phyloP scores from a whole-genome alignment of 345 rosid genomes.

The Rhizophora mangle region DNA sequence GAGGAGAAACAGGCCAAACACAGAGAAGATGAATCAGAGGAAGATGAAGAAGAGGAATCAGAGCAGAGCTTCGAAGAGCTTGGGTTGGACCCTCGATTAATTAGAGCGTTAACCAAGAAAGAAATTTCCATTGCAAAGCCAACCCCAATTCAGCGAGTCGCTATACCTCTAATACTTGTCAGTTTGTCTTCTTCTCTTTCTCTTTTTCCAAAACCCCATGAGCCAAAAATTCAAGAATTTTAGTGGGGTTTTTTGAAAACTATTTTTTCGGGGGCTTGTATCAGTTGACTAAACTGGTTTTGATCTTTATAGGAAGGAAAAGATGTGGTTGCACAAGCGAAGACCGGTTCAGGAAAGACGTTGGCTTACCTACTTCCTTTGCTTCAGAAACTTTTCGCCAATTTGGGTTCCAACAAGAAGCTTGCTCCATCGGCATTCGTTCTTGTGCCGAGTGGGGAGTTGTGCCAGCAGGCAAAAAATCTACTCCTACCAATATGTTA shows the following conservation, averaged over 20 bases:
- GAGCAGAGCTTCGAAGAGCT: conserved; percentile 60
- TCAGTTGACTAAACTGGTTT: neutral
- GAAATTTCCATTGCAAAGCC: conserved; percentile 51
- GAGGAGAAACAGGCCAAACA: conserved; percentile 5
- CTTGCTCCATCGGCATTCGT: conserved; percentile 67
- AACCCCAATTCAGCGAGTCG: conserved; percentile 64
- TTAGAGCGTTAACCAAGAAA: conserved; percentile 72
- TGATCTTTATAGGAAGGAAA: conserved; percentile 58
- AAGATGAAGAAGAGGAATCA: conserved; percentile 38
- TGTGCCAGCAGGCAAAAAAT: conserved; percentile 66
- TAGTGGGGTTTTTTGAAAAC: neutral
- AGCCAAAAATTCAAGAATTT: too few species aligned
- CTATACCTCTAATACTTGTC: conserved; percentile 71
- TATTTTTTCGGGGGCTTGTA: neutral
- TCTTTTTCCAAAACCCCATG: neutral
- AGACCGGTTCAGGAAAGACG: conserved; percentile 89
- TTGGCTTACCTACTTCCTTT: conserved; percentile 78
- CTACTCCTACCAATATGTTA: neutral
- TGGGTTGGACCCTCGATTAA: conserved; percentile 72
- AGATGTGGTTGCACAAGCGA: conserved; percentile 86
- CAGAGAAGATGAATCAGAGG: conserved; percentile 10
- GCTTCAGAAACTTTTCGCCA: conserved; percentile 73
- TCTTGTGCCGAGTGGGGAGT: conserved; percentile 78
- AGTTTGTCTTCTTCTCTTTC: conserved; percentile 9
- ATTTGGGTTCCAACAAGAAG: conserved; percentile 43